Evolutionary conservation across 495 filamentous ascomycete genomes (phyloP).

Genomic region (Friedmanniomyces simplex): DNA sequence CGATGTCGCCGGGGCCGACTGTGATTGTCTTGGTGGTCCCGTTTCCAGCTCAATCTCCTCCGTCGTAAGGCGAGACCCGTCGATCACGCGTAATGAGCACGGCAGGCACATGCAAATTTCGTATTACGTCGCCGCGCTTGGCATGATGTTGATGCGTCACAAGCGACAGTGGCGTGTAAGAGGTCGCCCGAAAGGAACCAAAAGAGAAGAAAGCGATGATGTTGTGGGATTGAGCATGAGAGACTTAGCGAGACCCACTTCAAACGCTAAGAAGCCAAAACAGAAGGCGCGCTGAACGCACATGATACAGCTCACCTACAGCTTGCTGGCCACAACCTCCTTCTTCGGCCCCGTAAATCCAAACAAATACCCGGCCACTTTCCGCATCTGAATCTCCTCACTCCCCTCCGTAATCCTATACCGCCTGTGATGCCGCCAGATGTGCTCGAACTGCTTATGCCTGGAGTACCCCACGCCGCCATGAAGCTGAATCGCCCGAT

Average conservation of each 20-base stretch:
- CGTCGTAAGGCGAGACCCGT: too few species aligned
- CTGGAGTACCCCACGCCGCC: constrained; percentile 38
- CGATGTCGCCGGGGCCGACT: not conserved
- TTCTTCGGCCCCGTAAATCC: constrained; percentile 29
- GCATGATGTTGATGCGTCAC: too few species aligned
- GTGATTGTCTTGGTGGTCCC: not conserved
- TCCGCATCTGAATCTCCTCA: constrained; percentile 37
- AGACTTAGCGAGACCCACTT: not conserved
- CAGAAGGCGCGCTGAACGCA: not conserved
- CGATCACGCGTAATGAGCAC: too few species aligned
- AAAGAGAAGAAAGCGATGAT: not conserved
- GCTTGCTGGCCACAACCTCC: constrained; percentile 11
- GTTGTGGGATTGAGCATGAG: too few species aligned
- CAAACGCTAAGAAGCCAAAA: not conserved
- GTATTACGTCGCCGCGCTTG: too few species aligned
- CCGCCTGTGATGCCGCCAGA: constrained; percentile 34
- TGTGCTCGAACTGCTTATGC: constrained; percentile 34
- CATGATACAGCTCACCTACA: constrained; percentile 7
- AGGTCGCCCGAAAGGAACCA: not conserved
- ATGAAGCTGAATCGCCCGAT: constrained; percentile 50
- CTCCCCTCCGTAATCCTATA: constrained; percentile 35
- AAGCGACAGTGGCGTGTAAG: too few species aligned
- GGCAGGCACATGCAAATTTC: too few species aligned
- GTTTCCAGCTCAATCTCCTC: too few species aligned
- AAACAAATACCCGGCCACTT: constrained; percentile 33